Evolutionary conservation across 2,329 filamentous ascomycete species (phyloP).

Genomic region (Sporothrix pallida): DNA sequence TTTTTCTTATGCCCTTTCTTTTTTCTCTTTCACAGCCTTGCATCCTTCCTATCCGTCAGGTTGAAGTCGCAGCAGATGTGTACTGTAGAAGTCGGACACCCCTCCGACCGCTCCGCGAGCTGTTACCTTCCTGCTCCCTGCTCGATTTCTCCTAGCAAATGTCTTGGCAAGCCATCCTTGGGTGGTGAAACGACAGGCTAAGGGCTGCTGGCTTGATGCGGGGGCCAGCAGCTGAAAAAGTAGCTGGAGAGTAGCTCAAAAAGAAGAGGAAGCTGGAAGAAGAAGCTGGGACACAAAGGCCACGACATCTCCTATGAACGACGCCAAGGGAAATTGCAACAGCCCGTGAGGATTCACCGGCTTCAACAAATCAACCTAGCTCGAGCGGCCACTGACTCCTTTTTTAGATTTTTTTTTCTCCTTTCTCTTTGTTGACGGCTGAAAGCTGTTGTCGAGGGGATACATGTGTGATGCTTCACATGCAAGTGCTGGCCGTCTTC

Average conservation of each 20-base stretch:
- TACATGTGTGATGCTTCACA: background rate
- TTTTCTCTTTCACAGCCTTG: background rate
- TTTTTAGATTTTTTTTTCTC: background rate
- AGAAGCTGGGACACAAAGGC: background rate
- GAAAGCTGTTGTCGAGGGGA: background rate
- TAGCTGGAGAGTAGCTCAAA: background rate
- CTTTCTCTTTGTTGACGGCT: background rate
- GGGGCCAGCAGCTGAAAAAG: background rate
- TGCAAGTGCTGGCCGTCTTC: background rate
- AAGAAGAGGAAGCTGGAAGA: background rate
- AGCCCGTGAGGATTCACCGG: background rate
- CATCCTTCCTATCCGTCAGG: background rate
- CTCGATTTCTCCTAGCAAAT: background rate
- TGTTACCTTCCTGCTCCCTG: background rate
- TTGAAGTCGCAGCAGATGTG: background rate
- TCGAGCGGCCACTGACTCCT: background rate
- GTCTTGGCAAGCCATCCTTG: slow-evolving; percentile 19
- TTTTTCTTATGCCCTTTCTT: background rate
- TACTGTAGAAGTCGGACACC: background rate
- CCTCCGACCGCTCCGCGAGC: background rate
- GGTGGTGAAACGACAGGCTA: background rate
- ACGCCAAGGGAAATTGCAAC: background rate
- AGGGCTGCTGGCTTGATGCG: background rate
- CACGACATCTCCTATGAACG: background rate
- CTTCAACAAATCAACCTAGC: background rate